Percentiles rank a stretch among this genome's conserved stretches.
Evolutionary conservation across 2,329 filamentous ascomycete genomes (phyloP).

Genomic region (Daldinia eschscholtzii): DNA sequence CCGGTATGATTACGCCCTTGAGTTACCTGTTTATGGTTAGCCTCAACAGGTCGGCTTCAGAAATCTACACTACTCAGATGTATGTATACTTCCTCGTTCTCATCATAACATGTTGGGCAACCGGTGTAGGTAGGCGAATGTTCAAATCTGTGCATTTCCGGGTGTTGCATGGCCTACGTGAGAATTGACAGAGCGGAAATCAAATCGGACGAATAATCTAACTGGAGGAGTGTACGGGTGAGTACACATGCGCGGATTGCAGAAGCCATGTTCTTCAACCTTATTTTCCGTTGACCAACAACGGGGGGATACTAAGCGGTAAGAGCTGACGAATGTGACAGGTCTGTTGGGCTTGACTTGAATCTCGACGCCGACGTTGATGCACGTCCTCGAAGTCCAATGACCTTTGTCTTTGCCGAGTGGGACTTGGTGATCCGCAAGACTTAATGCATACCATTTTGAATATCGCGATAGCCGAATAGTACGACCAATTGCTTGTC

Average conservation of each 20-base stretch:
- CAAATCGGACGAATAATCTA: slow-evolving; percentile 30
- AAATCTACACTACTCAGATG: slow-evolving; percentile 9
- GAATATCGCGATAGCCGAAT: slow-evolving; percentile 44
- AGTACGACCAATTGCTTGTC: slow-evolving; percentile 41
- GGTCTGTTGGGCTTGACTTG: slow-evolving; percentile 31
- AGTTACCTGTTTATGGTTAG: slow-evolving; percentile 29
- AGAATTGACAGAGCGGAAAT: slow-evolving; percentile 38
- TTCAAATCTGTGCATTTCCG: slow-evolving; percentile 35
- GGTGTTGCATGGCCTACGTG: slow-evolving; percentile 30
- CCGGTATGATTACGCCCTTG: slow-evolving; percentile 32
- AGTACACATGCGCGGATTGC: slow-evolving; percentile 18
- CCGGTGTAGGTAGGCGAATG: slow-evolving; percentile 33
- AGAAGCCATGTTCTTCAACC: slow-evolving; percentile 29
- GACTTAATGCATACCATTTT: slow-evolving; percentile 40
- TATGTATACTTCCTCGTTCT: slow-evolving; percentile 12
- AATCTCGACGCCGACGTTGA: slow-evolving; percentile 32
- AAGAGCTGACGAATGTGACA: slow-evolving; percentile 39
- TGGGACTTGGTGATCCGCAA: slow-evolving; percentile 38
- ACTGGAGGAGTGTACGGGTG: slow-evolving; percentile 10
- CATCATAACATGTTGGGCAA: slow-evolving; percentile 29
- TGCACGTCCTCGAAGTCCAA: slow-evolving; percentile 40
- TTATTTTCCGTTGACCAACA: slow-evolving; percentile 35
- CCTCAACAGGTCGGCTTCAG: slow-evolving; percentile 12
- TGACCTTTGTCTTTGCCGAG: slow-evolving; percentile 25
- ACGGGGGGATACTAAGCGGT: slow-evolving; percentile 25